phyloP scores from a whole-genome alignment of 2,329 filamentous ascomycete species.

The Lomentospora prolificans region DNA sequence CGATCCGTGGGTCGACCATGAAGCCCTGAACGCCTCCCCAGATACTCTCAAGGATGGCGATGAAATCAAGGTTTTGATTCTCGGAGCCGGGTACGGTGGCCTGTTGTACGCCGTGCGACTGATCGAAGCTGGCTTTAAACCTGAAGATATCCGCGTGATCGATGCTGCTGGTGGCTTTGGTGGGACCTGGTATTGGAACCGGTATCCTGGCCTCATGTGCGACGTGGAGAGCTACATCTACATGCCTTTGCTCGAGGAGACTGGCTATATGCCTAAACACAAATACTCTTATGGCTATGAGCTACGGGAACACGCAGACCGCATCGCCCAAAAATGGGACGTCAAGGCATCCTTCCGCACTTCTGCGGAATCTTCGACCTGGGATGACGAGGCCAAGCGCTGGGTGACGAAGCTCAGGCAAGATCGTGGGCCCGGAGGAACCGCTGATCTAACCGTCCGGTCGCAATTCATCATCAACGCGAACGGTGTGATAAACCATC shows the following conservation, averaged over 20 bases:
- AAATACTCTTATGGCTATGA: constrained; percentile 35
- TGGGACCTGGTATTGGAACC: constrained; percentile 40
- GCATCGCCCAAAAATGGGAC: constrained; percentile 30
- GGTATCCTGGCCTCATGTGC: constrained; percentile 29
- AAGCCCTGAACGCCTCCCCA: constrained; percentile 17
- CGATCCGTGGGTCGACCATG: constrained; percentile 27
- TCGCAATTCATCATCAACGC: constrained; percentile 29
- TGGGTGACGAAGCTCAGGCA: constrained; percentile 16
- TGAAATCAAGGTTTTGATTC: constrained; percentile 20
- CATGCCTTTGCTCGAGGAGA: constrained; percentile 50
- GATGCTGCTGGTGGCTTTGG: constrained; percentile 33
- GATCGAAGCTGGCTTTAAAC: constrained; percentile 15
- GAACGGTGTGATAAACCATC: constrained; percentile 27
- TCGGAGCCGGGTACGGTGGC: constrained; percentile 26
- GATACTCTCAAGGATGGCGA: constrained; percentile 18
- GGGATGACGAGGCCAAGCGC: constrained; percentile 29
- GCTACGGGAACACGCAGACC: constrained; percentile 29
- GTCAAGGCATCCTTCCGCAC: constrained; percentile 33
- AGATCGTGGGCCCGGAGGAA: constrained; percentile 16
- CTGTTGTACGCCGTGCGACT: constrained; percentile 21
- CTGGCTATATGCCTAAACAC: constrained; percentile 44
- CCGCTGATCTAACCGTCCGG: constrained; percentile 20
- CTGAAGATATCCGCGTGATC: constrained; percentile 27
- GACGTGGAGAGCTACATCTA: constrained; percentile 53
- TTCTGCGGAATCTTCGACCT: constrained; percentile 27